Evolutionary conservation across 371 early-diverging fungal genomes (phyloP).

Genomic region (Zychaea mexicana): DNA sequence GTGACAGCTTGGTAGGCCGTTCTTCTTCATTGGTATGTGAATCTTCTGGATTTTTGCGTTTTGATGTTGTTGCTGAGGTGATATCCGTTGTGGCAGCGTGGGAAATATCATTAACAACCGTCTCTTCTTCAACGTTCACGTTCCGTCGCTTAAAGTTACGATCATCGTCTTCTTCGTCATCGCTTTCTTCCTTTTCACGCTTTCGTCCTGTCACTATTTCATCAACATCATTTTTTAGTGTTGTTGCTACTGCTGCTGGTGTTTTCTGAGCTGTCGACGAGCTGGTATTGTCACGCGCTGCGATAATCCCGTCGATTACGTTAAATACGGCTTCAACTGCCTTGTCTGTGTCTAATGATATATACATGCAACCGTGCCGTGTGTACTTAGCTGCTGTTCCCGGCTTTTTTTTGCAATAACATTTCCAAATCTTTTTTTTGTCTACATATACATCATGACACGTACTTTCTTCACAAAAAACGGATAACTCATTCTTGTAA

Average conservation of each 20-base stretch:
- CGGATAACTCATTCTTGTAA: slow-evolving; percentile 39
- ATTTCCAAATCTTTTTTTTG: no score
- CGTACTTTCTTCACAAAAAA: slow-evolving; percentile 56
- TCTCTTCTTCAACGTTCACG: slow-evolving; percentile 53
- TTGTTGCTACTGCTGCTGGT: background rate
- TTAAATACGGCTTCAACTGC: slow-evolving; percentile 69
- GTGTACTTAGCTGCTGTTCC: background rate
- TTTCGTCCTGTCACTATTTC: slow-evolving; percentile 2
- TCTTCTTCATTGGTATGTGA: background rate
- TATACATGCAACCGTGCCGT: background rate
- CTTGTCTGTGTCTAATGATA: slow-evolving; percentile 57
- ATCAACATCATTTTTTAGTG: no score
- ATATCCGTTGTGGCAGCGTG: background rate
- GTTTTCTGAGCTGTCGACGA: background rate
- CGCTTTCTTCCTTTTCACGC: slow-evolving; percentile 12
- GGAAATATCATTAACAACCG: slow-evolving; percentile 10
- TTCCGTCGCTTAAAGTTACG: slow-evolving; percentile 71
- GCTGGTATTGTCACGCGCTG: background rate
- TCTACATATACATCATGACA: slow-evolving; percentile 3
- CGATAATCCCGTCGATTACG: slow-evolving; percentile 13
- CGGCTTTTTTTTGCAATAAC: no score
- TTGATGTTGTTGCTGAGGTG: background rate
- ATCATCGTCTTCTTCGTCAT: slow-evolving; percentile 65
- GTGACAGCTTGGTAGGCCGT: background rate
- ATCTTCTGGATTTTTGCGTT: background rate